These are phyloP conservation scores for Micractinium sp. DNA, from an alignment of 139 green algal species.

Conservation along the genomic window DNA sequence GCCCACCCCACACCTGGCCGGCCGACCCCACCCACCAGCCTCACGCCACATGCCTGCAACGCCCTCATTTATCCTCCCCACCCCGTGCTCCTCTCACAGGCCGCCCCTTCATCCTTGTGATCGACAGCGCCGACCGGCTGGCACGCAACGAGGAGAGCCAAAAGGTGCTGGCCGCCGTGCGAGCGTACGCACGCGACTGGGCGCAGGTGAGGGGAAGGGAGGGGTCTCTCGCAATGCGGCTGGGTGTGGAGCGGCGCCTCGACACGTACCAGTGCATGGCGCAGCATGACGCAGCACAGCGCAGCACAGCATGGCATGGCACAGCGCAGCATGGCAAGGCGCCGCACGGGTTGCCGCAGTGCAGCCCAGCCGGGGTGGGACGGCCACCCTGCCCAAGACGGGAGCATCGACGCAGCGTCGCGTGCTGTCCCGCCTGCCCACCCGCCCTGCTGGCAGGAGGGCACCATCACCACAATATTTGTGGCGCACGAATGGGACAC, in stretches of 20 bases:
- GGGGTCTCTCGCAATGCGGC: no score
- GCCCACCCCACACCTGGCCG: background rate
- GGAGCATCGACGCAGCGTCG: no score
- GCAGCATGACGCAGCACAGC: no score
- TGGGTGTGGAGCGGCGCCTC: no score
- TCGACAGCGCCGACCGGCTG: slow-evolving; percentile 50
- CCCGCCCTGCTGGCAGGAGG: background rate
- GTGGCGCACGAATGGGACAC: slow-evolving; percentile 21
- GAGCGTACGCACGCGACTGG: slow-evolving; percentile 26
- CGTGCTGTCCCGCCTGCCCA: background rate
- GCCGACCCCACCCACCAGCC: background rate
- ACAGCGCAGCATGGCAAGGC: no score
- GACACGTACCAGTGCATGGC: no score
- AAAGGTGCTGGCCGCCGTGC: slow-evolving; percentile 1
- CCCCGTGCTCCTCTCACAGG: slow-evolving; percentile 11
- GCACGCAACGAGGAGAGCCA: slow-evolving; percentile 9
- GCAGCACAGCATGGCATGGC: no score
- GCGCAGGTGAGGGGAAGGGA: background rate
- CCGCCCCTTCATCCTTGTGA: slow-evolving; percentile 52
- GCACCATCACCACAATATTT: slow-evolving; percentile 21
- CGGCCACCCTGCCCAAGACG: no score
- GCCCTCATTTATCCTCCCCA: background rate
- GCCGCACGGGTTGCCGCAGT: no score
- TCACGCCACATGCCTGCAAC: background rate
- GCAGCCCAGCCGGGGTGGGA: no score